Evolutionary conservation across 2,329 filamentous ascomycete genomes (phyloP).

Genomic region (Aspergillus cejpii): DNA sequence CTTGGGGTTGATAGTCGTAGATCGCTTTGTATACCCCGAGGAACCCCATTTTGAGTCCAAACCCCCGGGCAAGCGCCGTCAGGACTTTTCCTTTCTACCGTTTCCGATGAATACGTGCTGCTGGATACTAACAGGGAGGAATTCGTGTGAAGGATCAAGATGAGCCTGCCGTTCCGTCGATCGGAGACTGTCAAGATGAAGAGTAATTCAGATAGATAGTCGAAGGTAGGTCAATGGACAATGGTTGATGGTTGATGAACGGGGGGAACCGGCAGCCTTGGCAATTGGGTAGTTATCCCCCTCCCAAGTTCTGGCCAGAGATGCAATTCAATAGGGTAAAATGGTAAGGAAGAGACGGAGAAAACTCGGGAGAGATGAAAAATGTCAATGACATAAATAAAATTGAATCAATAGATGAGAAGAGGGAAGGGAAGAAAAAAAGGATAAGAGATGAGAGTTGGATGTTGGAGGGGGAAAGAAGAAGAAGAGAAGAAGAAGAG

Average conservation of each 20-base stretch:
- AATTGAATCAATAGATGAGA: conserved; percentile 3
- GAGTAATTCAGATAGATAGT: conserved; percentile 6
- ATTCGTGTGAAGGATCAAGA: neutral
- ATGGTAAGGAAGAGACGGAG: conserved; percentile 2
- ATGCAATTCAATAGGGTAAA: neutral
- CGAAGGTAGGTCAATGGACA: conserved; percentile 8
- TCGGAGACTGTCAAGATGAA: conserved; percentile 1
- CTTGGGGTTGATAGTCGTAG: conserved; percentile 88
- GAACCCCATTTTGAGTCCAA: conserved; percentile 65
- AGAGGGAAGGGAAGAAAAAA: conserved; percentile 5
- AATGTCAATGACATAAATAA: conserved; percentile 1
- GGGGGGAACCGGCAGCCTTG: conserved; percentile 6
- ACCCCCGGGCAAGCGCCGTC: neutral
- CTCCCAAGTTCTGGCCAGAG: neutral
- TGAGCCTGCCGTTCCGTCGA: neutral
- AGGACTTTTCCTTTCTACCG: neutral
- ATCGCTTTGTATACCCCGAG: conserved; percentile 82
- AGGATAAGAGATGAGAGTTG: too few relatives aligned
- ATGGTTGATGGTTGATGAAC: conserved; percentile 16
- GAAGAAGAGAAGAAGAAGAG: too few relatives aligned
- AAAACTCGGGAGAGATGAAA: neutral
- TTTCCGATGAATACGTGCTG: neutral
- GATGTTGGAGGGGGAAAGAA: too few relatives aligned
- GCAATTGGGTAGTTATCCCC: conserved; percentile 3
- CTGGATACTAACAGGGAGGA: neutral